Base-by-base conservation (phyloP, 2,329 filamentous ascomycete species). In the Aspergillus ochraceus region DNA sequence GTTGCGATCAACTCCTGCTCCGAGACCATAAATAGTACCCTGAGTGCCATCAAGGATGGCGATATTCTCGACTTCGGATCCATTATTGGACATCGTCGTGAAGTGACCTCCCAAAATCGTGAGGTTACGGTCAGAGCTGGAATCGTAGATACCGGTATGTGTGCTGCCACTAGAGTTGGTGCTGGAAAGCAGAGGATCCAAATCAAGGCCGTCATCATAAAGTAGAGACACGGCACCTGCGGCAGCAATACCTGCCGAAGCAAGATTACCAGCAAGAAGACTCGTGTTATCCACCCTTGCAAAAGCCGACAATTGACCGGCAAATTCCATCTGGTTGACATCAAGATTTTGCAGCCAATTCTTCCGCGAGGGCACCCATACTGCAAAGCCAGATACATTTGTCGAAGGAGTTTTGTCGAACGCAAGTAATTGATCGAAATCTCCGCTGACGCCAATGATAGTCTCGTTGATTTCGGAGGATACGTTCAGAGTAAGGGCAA, bases 81-180 rank as follows among this genome's bases (percentile, higher is more conserved):
- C 90, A 66, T 93, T 85, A 8, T 83, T 84, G 14, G 85, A 85
- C 30, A 81, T 86, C 1, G 91, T 88, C 8, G 85, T 85, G 73
- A 99, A 99, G 68, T 92, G 91, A 1, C 95, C 95, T 52, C 88
- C 95, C 29, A 98, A 82, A 45, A 98, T 85, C 0, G 95, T 98
- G 58, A 96, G 83, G 74, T 97, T 97, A 64, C 86, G 84, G 60
- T 80, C 81, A 63, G 86, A 85, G 17, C 83, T 81, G 45, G 84
- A 85, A 74, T 96, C 92, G 71, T 96, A 97, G 2, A 88, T 78
- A 30, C 92, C 95, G 8, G 90, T 86, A 22, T 89, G 82, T n/a
- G 96, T 70, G 65, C 61, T 68, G 66, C 53, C 68, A 55, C 20
- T 65, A 14, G 62, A 66, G 39, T 64, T 64, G 54, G 59, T 63